Percentiles rank a stretch among this genome's conserved stretches.
Evolutionary conservation across 164 flowering plant genomes (phyloP).

Genomic region (Sedum album): DNA sequence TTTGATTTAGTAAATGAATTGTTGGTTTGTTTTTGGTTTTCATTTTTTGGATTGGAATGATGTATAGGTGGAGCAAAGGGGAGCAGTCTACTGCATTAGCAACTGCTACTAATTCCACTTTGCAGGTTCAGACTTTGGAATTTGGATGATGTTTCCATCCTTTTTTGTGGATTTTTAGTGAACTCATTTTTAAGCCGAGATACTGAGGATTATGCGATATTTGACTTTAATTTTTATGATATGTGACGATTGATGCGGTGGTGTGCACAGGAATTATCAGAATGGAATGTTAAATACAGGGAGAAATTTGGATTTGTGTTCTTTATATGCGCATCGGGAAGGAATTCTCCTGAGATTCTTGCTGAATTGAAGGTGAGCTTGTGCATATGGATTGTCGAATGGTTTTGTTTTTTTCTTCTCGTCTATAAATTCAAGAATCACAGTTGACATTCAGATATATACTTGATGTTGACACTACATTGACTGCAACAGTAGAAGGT

Average conservation of each 20-base stretch:
- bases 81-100: slow-evolving; percentile 87
- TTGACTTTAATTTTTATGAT: neutral
- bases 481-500: neutral
- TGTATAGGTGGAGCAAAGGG: slow-evolving; percentile 82
- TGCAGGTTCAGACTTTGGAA: slow-evolving; percentile 46
- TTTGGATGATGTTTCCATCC: too few relatives aligned
- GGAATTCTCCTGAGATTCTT: slow-evolving; percentile 72
- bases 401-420: neutral
- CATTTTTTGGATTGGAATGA: neutral
- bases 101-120: slow-evolving; percentile 64
- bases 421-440: too few relatives aligned
- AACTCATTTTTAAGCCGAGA: neutral
- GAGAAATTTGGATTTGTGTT: slow-evolving; percentile 86
- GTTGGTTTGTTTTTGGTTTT: neutral
- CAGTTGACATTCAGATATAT: neutral
- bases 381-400: neutral
- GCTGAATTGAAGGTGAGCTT: slow-evolving; percentile 60
- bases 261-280: slow-evolving; percentile 48
- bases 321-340: slow-evolving; percentile 86
- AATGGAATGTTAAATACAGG: slow-evolving; percentile 70
- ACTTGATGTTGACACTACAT: neutral
- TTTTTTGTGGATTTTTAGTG: neutral
- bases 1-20: neutral
- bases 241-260: neutral
- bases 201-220: neutral